Evolutionary conservation across 257 asterid species (phyloP).

Genomic region (Lycium ferocissimum): DNA sequence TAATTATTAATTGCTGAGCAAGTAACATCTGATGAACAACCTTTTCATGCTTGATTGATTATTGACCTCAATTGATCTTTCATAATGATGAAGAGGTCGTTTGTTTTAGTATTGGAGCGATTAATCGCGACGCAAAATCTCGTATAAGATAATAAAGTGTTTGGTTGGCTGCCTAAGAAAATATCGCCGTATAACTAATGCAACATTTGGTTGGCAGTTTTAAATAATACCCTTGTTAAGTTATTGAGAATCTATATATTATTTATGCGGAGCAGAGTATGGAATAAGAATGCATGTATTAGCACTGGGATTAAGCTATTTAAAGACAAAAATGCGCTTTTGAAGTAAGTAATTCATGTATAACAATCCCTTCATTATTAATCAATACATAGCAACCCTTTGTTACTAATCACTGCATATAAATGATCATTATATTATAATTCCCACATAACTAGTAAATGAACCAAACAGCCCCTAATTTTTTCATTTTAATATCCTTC

Average conservation of each 20-base stretch:
- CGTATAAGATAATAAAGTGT: not conserved
- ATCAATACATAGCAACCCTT: not conserved
- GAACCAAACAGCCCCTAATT: not conserved
- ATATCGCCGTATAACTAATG: not conserved
- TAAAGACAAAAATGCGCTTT: not conserved
- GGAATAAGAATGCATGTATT: not conserved
- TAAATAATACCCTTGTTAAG: not conserved
- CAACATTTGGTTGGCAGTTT: not conserved
- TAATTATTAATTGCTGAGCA: constrained; percentile 9
- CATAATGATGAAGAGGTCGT: not conserved
- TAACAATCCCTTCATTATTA: not conserved
- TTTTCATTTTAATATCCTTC: not conserved
- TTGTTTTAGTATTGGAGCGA: not conserved
- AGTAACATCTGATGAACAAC: not conserved
- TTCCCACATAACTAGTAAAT: not conserved
- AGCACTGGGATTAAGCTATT: not conserved
- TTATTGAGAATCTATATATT: not conserved
- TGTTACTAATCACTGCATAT: not conserved
- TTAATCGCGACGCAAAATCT: not conserved
- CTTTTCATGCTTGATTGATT: constrained; percentile 3
- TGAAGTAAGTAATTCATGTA: not conserved
- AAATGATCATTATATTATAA: not conserved
- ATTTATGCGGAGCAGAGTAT: not conserved
- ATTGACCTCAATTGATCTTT: not conserved
- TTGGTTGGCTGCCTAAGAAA: not conserved